phyloP scores from a whole-genome alignment of 2,329 filamentous ascomycete genomes.

The Falciphora oryzae region DNA sequence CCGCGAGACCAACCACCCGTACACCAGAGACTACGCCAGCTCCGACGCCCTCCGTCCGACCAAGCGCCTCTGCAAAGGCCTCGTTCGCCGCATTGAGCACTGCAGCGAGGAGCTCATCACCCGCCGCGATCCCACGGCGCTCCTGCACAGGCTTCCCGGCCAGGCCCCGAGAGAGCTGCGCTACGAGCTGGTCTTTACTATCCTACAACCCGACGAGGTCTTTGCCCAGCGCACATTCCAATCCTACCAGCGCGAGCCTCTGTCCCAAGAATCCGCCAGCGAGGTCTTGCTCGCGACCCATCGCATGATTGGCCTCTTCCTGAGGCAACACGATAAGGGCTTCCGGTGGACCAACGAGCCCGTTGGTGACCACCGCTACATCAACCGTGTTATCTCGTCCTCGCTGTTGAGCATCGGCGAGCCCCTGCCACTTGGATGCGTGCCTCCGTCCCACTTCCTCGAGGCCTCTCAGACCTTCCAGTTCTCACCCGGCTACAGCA shows the following conservation, averaged over 20 bases:
- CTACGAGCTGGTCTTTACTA: slow-evolving; percentile 43
- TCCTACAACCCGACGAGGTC: slow-evolving; percentile 33
- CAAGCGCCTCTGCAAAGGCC: slow-evolving; percentile 40
- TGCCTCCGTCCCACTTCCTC: slow-evolving; percentile 39
- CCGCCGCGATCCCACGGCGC: slow-evolving; percentile 42
- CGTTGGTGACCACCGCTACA: slow-evolving; percentile 18
- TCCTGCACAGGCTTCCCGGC: slow-evolving; percentile 27
- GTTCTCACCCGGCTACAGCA: slow-evolving; percentile 42
- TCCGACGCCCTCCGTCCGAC: slow-evolving; percentile 38
- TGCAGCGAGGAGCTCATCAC: slow-evolving; percentile 48
- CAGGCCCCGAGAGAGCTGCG: slow-evolving; percentile 35
- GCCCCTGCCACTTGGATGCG: slow-evolving; percentile 39
- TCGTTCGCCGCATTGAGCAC: slow-evolving; percentile 46
- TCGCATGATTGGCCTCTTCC: slow-evolving; percentile 44
- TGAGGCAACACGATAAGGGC: slow-evolving; percentile 42
- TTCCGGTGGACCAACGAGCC: slow-evolving; percentile 42
- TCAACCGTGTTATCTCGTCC: slow-evolving; percentile 29
- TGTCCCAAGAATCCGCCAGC: slow-evolving; percentile 37
- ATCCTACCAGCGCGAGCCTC: slow-evolving; percentile 43
- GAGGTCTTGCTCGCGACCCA: slow-evolving; percentile 44
- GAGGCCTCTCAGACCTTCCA: slow-evolving; percentile 40
- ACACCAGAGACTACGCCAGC: slow-evolving; percentile 40
- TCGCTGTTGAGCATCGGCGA: slow-evolving; percentile 33
- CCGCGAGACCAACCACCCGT: slow-evolving; percentile 15
- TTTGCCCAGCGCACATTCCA: slow-evolving; percentile 40